Percentiles rank a stretch among this genome's conserved stretches.
These are phyloP conservation scores for Diaporthe sp. DNA, from an alignment of 2,329 filamentous ascomycete species.

Conservation along the genomic window DNA sequence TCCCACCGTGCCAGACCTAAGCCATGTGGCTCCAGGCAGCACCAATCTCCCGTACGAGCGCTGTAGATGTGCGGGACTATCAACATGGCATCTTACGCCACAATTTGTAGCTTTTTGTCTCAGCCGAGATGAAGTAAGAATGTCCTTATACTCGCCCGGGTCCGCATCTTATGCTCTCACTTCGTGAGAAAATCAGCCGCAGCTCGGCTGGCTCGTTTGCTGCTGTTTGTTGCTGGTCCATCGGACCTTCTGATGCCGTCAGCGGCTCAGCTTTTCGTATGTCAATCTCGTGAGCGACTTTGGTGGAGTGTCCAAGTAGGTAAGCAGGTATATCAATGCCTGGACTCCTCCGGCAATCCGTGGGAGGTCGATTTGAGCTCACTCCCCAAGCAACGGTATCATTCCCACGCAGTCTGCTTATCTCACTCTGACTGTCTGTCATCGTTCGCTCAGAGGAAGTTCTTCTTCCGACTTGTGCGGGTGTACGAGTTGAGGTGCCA, in stretches of 20 bases:
- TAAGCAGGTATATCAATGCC: not conserved
- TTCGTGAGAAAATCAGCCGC: too few relatives aligned
- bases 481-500: slow-evolving; percentile 98
- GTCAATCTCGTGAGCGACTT: not conserved
- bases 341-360: not conserved
- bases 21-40: not conserved
- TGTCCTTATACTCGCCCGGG: not conserved
- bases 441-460: slow-evolving; percentile 78
- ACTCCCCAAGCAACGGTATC: not conserved
- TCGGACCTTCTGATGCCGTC: not conserved
- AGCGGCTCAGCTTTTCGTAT: not conserved
- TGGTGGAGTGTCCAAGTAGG: not conserved
- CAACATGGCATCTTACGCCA: not conserved
- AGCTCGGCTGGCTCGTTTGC: not conserved
- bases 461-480: slow-evolving; percentile 93
- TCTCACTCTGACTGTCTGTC: not conserved
- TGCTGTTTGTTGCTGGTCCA: not conserved
- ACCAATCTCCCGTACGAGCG: not conserved
- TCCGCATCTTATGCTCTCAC: not conserved
- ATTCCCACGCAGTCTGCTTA: not conserved
- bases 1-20: not conserved
- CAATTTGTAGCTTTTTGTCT: not conserved
- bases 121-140: not conserved
- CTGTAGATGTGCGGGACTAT: too few relatives aligned
- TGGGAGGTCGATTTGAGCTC: not conserved